Percentiles rank a stretch among this genome's conserved stretches.
Evolutionary conservation across 495 filamentous ascomycete species (phyloP).

Genomic region (Tuber melanosporum): DNA sequence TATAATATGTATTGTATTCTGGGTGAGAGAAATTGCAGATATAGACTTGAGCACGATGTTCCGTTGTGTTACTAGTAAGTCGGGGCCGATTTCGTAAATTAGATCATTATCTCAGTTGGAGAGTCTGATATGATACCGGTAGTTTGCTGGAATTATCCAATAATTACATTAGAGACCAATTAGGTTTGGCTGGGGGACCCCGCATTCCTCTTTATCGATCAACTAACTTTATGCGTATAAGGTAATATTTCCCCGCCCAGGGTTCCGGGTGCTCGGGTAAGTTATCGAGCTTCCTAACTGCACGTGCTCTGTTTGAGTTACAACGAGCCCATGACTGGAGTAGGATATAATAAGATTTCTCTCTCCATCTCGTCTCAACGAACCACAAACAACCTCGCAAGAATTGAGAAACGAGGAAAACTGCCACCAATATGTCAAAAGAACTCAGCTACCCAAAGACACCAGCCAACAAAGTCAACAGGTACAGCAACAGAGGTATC

Average conservation of each 20-base stretch:
- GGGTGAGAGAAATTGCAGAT: neutral
- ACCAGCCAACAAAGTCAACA: slow-evolving; percentile 63
- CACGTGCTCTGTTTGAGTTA: neutral
- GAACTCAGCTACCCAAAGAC: slow-evolving; percentile 62
- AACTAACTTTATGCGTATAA: neutral
- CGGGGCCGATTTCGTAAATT: neutral
- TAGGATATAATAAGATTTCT: neutral
- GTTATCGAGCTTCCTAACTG: neutral
- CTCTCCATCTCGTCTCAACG: neutral
- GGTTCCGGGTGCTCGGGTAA: neutral
- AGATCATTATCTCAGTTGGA: neutral
- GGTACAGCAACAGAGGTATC: slow-evolving; percentile 61
- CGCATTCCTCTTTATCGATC: neutral
- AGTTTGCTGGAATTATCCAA: neutral
- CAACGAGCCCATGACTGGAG: neutral
- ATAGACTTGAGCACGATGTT: neutral
- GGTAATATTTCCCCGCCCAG: neutral
- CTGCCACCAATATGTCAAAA: slow-evolving; percentile 45
- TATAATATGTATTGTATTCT: neutral
- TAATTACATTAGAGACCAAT: neutral
- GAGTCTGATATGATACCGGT: neutral
- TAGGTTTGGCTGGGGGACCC: neutral
- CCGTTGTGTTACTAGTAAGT: neutral
- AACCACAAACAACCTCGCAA: neutral
- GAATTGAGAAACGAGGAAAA: neutral